Percentiles rank a stretch among this genome's conserved stretches.
phyloP scores from a whole-genome alignment of 176 grass and related monocot species.

The Eragrostis curvula region DNA sequence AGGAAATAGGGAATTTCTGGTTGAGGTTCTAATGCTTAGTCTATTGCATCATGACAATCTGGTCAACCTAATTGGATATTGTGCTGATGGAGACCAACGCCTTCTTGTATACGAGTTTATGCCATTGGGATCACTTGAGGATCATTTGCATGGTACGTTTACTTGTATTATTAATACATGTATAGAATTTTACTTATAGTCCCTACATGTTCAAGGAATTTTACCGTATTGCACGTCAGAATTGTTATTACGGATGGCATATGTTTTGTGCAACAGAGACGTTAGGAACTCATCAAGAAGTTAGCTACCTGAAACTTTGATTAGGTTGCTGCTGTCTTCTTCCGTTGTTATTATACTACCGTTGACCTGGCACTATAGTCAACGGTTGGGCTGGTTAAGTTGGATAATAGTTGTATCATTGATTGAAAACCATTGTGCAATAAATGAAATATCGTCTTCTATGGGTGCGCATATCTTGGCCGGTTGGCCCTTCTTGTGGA shows the following conservation, averaged over 20 bases:
- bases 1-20: slow-evolving; percentile 89
- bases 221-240: not conserved
- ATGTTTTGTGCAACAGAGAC: not conserved
- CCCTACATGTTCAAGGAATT: slow-evolving; percentile 36
- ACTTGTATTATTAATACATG: slow-evolving; percentile 34
- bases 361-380: not conserved
- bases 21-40: slow-evolving; percentile 93
- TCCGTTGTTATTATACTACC: slow-evolving; percentile 9
- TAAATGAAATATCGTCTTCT: not conserved
- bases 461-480: not conserved
- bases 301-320: slow-evolving; percentile 3
- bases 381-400: not conserved
- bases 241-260: slow-evolving; percentile 7
- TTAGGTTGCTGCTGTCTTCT: slow-evolving; percentile 19
- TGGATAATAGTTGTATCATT: not conserved
- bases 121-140: slow-evolving; percentile 90
- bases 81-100: slow-evolving; percentile 90
- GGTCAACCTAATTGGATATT: slow-evolving; percentile 91
- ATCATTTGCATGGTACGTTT: slow-evolving; percentile 84
- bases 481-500: not conserved
- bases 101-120: slow-evolving; percentile 96
- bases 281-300: not conserved
- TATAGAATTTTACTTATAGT: slow-evolving; percentile 24
- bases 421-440: not conserved
- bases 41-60: slow-evolving; percentile 85